Percentiles rank a stretch among this genome's conserved stretches.
phyloP scores from a whole-genome alignment of 192 early-diverging fungal species.

The Coemansia sp. region DNA sequence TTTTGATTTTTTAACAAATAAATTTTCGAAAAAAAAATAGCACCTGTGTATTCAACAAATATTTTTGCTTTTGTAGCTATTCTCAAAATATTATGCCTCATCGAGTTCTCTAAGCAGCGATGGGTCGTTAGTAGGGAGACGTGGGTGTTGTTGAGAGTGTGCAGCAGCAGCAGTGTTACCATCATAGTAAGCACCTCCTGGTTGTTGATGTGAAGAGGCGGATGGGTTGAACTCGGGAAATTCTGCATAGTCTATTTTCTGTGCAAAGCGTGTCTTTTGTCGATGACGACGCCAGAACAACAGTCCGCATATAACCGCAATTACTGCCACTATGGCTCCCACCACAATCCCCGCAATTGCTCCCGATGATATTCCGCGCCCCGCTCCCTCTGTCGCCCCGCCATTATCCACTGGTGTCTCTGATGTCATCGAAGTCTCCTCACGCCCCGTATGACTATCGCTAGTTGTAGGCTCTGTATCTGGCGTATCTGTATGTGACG shows the following conservation, averaged over 20 bases:
- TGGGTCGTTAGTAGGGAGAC: slow-evolving; percentile 9
- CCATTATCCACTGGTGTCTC: not conserved
- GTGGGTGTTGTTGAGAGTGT: not conserved
- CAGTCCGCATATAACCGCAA: slow-evolving; percentile 11
- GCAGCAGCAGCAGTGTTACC: not conserved
- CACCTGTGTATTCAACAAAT: not conserved
- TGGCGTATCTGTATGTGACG: not conserved
- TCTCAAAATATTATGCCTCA: slow-evolving; percentile 18
- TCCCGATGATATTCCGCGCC: slow-evolving; percentile 1
- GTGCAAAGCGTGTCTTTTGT: slow-evolving; percentile 38
- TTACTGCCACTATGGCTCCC: slow-evolving; percentile 19
- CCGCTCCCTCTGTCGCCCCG: not conserved
- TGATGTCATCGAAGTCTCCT: not conserved
- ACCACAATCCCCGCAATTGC: slow-evolving; percentile 44
- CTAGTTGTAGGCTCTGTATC: not conserved
- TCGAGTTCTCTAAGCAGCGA: slow-evolving; percentile 35
- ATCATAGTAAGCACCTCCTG: not conserved
- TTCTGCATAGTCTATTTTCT: slow-evolving; percentile 43
- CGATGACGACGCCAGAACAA: slow-evolving; percentile 50
- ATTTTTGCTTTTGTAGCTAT: not conserved
- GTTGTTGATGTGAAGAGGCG: not conserved
- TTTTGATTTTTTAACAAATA: not conserved
- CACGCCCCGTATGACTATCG: not conserved
- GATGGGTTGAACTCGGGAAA: slow-evolving; percentile 50
- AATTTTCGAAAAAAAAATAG: not conserved